Conservation (phyloP, 2,329 filamentous ascomycete genomes). For the Delphinella strobiligena region DNA sequence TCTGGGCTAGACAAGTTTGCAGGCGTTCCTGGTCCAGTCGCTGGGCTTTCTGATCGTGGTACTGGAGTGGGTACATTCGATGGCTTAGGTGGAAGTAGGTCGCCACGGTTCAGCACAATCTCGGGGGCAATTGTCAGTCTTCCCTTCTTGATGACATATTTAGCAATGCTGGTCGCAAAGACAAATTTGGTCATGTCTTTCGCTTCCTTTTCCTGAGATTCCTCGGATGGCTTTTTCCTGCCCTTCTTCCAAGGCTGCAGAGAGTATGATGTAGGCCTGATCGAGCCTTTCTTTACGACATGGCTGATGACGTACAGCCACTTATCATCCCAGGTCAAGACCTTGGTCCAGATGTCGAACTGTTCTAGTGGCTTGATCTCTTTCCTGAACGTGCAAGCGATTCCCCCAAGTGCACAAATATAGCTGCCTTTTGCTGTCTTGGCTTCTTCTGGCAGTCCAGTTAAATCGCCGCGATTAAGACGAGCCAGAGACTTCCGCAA, state of each 20-base stretch:
- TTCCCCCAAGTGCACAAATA: slow-evolving; percentile 33
- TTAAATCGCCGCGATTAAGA: slow-evolving; percentile 22
- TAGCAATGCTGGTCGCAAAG: slow-evolving; percentile 37
- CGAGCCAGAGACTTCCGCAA: slow-evolving; percentile 32
- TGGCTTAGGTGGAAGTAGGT: slow-evolving; percentile 62
- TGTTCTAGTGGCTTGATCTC: slow-evolving; percentile 33
- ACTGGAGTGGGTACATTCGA: slow-evolving; percentile 32
- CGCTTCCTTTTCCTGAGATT: slow-evolving; percentile 15
- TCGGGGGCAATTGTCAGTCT: slow-evolving; percentile 77
- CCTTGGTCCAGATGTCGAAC: slow-evolving; percentile 36
- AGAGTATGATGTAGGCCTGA: slow-evolving; percentile 28
- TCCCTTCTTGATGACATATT: slow-evolving; percentile 40
- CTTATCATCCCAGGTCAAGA: slow-evolving; percentile 38
- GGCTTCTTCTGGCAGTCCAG: slow-evolving; percentile 19
- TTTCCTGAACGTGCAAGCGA: slow-evolving; percentile 35
- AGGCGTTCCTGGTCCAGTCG: slow-evolving; percentile 8
- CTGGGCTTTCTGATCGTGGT: slow-evolving; percentile 12
- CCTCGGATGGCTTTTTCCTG: slow-evolving; percentile 10
- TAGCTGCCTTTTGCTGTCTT: slow-evolving; percentile 18
- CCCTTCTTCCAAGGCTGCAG: slow-evolving; percentile 34
- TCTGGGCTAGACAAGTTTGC: slow-evolving; percentile 14
- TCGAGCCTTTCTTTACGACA: slow-evolving; percentile 33
- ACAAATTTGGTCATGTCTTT: slow-evolving; percentile 28
- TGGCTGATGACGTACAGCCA: slow-evolving; percentile 39
- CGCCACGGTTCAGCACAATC: slow-evolving; percentile 56